phyloP scores from a whole-genome alignment of 345 rosid genomes.

The Brassica incana region DNA sequence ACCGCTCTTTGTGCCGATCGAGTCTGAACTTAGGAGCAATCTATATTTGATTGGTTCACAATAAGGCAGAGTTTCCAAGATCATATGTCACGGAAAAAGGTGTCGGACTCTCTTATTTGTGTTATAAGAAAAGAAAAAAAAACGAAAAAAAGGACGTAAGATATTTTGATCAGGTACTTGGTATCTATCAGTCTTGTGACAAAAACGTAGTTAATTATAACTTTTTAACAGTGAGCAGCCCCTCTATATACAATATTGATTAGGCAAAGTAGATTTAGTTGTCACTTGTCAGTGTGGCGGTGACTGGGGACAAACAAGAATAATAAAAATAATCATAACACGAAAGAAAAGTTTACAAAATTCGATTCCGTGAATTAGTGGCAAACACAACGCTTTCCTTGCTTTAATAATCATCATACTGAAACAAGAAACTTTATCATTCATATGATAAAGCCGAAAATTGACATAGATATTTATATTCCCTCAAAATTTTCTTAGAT shows the following conservation, averaged over 20 bases:
- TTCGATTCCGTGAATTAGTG: slow-evolving; percentile 20
- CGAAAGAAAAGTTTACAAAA: background rate
- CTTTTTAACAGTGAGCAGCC: slow-evolving; percentile 25
- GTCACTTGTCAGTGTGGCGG: slow-evolving; percentile 5
- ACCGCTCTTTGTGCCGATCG: background rate
- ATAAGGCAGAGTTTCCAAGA: background rate
- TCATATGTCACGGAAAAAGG: background rate
- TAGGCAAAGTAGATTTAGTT: slow-evolving; percentile 23
- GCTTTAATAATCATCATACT: background rate
- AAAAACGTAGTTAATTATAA: background rate
- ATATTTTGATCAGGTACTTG: background rate
- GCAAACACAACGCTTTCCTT: background rate
- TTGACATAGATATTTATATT: background rate
- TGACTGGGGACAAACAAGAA: slow-evolving; percentile 7
- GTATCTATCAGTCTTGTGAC: background rate
- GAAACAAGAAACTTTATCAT: background rate
- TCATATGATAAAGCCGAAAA: slow-evolving; percentile 2
- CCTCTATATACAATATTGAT: background rate
- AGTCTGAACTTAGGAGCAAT: background rate
- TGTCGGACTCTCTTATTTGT: background rate
- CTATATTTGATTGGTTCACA: background rate
- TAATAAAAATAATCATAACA: slow-evolving; percentile 1
- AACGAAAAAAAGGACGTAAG: background rate
- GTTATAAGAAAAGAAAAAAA: background rate
- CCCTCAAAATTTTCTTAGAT: background rate